Conservation (phyloP, 2,329 filamentous ascomycete genomes). For the Pseudogymnoascus sp. region DNA sequence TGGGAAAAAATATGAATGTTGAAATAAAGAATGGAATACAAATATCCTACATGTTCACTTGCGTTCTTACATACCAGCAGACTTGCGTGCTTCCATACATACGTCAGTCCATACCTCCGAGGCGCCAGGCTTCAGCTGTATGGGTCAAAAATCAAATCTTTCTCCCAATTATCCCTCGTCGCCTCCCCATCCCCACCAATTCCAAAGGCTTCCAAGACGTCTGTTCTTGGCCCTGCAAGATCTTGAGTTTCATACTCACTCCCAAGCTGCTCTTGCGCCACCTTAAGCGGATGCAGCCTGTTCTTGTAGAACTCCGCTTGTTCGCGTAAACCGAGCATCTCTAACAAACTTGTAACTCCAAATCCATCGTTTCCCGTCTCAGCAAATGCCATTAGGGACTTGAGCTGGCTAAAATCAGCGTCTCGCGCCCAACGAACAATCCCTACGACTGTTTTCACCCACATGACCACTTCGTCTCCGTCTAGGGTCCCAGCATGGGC, state of each 20-base stretch:
- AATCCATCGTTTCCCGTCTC: background rate
- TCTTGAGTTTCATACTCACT: background rate
- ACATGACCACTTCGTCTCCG: conserved; percentile 13
- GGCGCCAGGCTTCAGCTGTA: background rate
- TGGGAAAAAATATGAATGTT: background rate
- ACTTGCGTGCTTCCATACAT: background rate
- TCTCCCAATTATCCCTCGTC: background rate
- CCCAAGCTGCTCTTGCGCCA: background rate
- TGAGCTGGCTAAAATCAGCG: background rate
- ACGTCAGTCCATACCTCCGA: background rate
- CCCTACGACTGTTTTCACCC: conserved; percentile 18
- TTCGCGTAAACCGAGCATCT: background rate
- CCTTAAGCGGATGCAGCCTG: background rate
- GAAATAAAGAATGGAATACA: background rate
- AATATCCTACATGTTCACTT: background rate
- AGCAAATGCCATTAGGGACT: background rate
- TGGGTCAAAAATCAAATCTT: background rate
- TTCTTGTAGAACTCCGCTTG: background rate
- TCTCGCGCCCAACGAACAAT: conserved; percentile 17
- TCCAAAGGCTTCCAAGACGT: background rate
- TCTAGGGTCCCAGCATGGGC: conserved; percentile 22
- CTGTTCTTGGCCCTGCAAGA: background rate
- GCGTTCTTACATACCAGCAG: background rate
- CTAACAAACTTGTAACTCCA: background rate
- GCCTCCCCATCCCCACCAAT: background rate